Conservation (phyloP, 2,329 filamentous ascomycete species). For the Aquanectria penicillioides region DNA sequence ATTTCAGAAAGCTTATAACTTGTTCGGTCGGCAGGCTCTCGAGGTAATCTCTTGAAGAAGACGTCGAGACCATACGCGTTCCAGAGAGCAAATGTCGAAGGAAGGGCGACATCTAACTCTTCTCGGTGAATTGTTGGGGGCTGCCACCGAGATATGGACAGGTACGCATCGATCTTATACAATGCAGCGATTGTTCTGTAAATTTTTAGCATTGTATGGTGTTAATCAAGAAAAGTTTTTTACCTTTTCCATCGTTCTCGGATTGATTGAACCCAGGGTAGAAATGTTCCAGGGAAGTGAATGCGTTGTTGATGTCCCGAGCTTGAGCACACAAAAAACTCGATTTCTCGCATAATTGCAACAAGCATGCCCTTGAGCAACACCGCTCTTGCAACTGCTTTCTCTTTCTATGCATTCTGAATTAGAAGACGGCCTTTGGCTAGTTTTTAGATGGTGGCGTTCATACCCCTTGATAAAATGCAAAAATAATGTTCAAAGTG, state of each 20-base stretch:
- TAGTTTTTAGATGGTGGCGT: rapidly evolving
- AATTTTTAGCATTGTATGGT: not conserved
- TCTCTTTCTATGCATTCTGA: slow-evolving; percentile 46
- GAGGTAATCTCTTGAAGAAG: slow-evolving; percentile 46
- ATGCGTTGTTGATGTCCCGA: slow-evolving; percentile 47
- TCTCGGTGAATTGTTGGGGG: slow-evolving; percentile 46
- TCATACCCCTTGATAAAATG: slow-evolving; percentile 48
- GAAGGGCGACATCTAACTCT: slow-evolving; percentile 50
- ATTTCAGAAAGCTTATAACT: slow-evolving; percentile 45
- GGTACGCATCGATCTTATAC: slow-evolving; percentile 52
- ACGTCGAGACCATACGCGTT: slow-evolving; percentile 50
- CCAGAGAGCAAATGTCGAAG: slow-evolving; percentile 48
- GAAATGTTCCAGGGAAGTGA: slow-evolving; percentile 50
- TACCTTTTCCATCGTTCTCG: slow-evolving; percentile 51
- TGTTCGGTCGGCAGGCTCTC: slow-evolving; percentile 46
- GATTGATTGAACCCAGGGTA: slow-evolving; percentile 46
- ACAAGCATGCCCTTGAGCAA: slow-evolving; percentile 49
- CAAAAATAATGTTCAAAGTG: slow-evolving; percentile 52
- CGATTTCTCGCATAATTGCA: slow-evolving; percentile 46
- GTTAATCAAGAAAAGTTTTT: no score
- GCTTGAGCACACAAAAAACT: slow-evolving; percentile 49
- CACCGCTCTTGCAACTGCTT: slow-evolving; percentile 43
- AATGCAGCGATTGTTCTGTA: slow-evolving; percentile 46
- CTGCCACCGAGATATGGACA: slow-evolving; percentile 46
- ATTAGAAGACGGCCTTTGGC: slow-evolving; percentile 26